A percentile compares a stretch with the other conserved stretches of the same genome.
Conservation (phyloP, 139 green algal species). For the Chlorella sp. region DNA sequence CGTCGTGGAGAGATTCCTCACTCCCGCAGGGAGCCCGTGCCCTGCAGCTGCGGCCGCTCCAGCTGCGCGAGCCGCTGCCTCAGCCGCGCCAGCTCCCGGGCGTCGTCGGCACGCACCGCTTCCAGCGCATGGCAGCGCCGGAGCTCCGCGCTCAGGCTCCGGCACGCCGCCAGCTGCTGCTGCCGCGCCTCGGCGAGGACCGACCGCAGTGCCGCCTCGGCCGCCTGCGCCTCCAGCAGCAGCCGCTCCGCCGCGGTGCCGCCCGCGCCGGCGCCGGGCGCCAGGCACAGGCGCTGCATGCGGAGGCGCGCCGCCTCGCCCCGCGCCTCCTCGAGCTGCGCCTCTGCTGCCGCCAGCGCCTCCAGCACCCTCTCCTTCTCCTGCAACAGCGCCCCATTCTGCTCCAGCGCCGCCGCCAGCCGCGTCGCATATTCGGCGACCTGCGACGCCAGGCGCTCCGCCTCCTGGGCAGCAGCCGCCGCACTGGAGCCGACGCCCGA, state of each 20-base stretch:
- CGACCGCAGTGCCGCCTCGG: slow-evolving; percentile 10
- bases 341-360: neutral
- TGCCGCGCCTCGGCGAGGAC: slow-evolving; percentile 11
- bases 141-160: slow-evolving; percentile 6
- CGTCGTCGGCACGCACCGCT: no score
- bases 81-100: no score
- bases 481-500: no score
- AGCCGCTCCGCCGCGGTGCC: neutral
- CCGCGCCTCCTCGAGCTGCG: neutral
- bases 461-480: no score
- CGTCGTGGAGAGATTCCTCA: no score
- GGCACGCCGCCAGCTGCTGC: slow-evolving; percentile 18
- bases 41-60: no score
- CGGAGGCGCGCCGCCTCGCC: neutral
- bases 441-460: slow-evolving; percentile 6
- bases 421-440: slow-evolving; percentile 1
- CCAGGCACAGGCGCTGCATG: neutral
- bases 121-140: slow-evolving; percentile 19
- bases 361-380: slow-evolving; percentile 22
- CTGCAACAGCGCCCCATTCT: slow-evolving; percentile 7
- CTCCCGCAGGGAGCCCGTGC: no score
- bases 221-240: slow-evolving; percentile 11
- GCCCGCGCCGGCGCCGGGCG: neutral
- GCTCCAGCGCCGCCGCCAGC: neutral
- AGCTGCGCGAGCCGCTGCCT: no score